Percentiles rank a stretch among this genome's conserved stretches.
phyloP scores from a whole-genome alignment of 441 rosid genomes.

The Lagerstroemia fauriei region DNA sequence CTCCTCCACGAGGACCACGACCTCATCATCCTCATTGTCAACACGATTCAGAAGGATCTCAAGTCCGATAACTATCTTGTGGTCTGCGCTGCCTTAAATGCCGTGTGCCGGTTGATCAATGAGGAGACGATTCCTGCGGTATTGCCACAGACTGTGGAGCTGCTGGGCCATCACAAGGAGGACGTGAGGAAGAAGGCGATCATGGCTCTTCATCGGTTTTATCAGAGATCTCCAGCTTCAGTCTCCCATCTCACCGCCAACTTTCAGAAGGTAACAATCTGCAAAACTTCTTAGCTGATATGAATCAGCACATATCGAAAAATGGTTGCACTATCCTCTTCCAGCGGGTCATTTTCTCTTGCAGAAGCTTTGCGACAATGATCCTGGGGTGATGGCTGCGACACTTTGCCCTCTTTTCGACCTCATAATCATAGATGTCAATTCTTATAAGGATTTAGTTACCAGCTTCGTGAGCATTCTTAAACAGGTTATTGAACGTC shows the following conservation, averaged over 20 bases:
- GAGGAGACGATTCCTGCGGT: conserved; percentile 99
- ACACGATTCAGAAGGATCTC: conserved; percentile 95
- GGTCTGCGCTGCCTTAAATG: conserved; percentile 85
- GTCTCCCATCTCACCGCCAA: conserved; percentile 81
- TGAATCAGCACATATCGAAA: too few relatives aligned
- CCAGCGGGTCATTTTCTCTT: conserved; percentile 17
- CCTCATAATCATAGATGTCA: conserved; percentile 65
- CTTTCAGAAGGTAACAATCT: conserved; percentile 67
- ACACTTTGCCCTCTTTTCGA: conserved; percentile 91
- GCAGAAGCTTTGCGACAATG: conserved; percentile 86
- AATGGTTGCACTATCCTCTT: too few relatives aligned
- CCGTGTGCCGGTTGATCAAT: conserved; percentile 82
- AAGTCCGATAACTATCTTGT: conserved; percentile 82
- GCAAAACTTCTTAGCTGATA: conserved; percentile 2
- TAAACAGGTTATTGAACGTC: conserved; percentile 84
- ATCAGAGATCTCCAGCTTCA: conserved; percentile 82
- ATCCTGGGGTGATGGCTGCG: conserved; percentile 98
- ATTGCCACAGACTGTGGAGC: conserved; percentile 79
- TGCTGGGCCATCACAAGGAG: conserved; percentile 77
- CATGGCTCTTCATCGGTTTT: conserved; percentile 90
- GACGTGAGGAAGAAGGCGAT: conserved; percentile 93
- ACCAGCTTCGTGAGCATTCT: conserved; percentile 88
- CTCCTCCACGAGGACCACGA: conserved; percentile 93
- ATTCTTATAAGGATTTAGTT: conserved; percentile 79
- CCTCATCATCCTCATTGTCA: conserved; percentile 83